These are phyloP conservation scores for Xylaria nigripes DNA, from an alignment of 495 filamentous ascomycete species.

Conservation along the genomic window DNA sequence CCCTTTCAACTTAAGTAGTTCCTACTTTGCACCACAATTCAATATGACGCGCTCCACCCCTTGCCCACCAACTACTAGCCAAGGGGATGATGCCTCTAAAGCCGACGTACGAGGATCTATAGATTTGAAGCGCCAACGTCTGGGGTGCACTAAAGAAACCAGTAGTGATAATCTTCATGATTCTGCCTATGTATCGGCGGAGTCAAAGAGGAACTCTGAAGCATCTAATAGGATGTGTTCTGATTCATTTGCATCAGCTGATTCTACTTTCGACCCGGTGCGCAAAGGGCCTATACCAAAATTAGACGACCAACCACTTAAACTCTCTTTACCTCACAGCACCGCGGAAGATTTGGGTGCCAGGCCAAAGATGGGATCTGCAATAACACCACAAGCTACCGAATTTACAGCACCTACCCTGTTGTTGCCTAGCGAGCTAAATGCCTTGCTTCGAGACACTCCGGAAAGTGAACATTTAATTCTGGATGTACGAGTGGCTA, in stretches of 20 bases:
- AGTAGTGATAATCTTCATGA: conserved; percentile 33
- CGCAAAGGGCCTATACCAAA: conserved; percentile 29
- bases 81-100: conserved; percentile 29
- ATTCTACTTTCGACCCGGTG: conserved; percentile 29
- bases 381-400: conserved; percentile 47
- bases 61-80: conserved; percentile 33
- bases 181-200: conserved; percentile 40
- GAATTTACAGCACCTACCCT: conserved; percentile 43
- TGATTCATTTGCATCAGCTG: conserved; percentile 31
- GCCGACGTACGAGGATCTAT: conserved; percentile 15
- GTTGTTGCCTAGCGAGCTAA: conserved; percentile 57
- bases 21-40: conserved; percentile 33
- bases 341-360: conserved; percentile 16
- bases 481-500: conserved; percentile 82
- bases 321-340: conserved; percentile 40
- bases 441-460: conserved; percentile 53
- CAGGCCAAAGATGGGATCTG: conserved; percentile 37
- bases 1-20: conserved; percentile 44
- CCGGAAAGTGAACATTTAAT: conserved; percentile 54
- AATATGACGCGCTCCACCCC: conserved; percentile 32
- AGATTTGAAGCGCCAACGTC: conserved; percentile 12
- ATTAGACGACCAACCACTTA: conserved; percentile 42
- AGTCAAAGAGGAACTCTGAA: conserved; percentile 41
- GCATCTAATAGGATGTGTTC: conserved; percentile 30
- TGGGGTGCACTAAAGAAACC: conserved; percentile 15